Evolutionary conservation across 768 basidiomycete genomes (phyloP), one percentile per base, ranked within the genome.

Genomic region (Lactarius pseudohatsudake): DNA sequence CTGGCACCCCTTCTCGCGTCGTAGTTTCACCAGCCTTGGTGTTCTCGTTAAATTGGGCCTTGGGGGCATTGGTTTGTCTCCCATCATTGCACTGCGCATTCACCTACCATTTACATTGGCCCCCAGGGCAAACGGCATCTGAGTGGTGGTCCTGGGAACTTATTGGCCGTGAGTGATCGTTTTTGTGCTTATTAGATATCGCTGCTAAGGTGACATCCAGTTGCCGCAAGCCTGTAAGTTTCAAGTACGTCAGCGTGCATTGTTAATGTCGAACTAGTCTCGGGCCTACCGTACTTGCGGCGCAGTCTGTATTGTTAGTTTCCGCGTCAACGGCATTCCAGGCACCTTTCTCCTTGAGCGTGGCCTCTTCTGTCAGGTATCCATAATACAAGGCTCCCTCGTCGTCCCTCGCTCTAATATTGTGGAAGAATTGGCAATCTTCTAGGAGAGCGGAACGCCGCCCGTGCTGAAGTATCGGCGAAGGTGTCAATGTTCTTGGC

Each of bases 61-160:
- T 4, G 91, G 91, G 11, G 95, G 96, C 11, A 86, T 93, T 26
- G 89, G 87, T 82, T 62, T 57, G 81, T 74, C 34, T 28, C 20
- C 15, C 54, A 20, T 61, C 36, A 36, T 43, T 3, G n/a, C 22
- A 36, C 53, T 3, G n/a, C 22, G 9, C 28, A 62, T 57, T 43
- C 40, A 50, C 58, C 28, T 45, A 47, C 26, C 41, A 32, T 41
- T 67, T 56, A 67, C 40, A 57, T 28, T 18, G 40, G 28, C 34
- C 15, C 34, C 50, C 67, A 82, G 87, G 87, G 0, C 93, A 94
- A 75, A 89, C 86, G 4, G 92, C 92, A 1, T 87, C 86, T 4
- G 96, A 97, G 76, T 98, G 96, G 96, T 98, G 96, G 94, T 89
- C 90, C 45, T 96, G 96, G 96, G 95, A 97, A 77, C 82, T 94